phyloP scores from a whole-genome alignment of 2,329 filamentous ascomycete genomes.

The Colletotrichum camelliae region DNA sequence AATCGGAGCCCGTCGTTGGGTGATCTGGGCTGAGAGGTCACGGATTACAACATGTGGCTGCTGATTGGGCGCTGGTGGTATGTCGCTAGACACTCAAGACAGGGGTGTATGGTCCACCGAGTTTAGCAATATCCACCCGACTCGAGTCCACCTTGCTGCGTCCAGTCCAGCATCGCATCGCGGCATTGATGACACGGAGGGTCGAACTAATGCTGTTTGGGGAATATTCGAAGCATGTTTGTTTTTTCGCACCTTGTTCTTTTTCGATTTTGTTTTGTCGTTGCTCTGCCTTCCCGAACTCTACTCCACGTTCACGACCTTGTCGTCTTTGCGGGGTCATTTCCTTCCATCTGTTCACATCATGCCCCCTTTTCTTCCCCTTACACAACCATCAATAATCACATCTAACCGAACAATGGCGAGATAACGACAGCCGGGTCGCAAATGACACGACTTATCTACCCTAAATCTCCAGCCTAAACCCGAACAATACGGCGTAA shows the following conservation, averaged over 20 bases:
- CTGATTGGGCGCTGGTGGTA: conserved; percentile 9
- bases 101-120: neutral
- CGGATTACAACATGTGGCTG: conserved; percentile 21
- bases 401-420: neutral
- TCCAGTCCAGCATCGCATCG: conserved; percentile 7
- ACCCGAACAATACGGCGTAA: conserved; percentile 9
- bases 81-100: conserved; percentile 14
- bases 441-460: neutral
- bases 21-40: conserved; percentile 22
- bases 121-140: neutral
- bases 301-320: neutral
- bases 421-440: neutral
- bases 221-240: neutral
- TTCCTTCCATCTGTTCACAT: neutral
- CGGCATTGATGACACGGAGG: conserved; percentile 11
- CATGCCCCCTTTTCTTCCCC: neutral
- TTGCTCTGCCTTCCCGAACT: neutral
- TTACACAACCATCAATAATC: neutral
- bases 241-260: neutral
- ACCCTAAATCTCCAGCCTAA: neutral
- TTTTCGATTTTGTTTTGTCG: neutral
- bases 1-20: conserved; percentile 17
- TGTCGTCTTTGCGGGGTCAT: neutral
- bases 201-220: neutral
- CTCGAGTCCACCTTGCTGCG: conserved; percentile 8